Base-by-base conservation (phyloP, 148 eudicot genomes). In the Beta vulgaris region DNA sequence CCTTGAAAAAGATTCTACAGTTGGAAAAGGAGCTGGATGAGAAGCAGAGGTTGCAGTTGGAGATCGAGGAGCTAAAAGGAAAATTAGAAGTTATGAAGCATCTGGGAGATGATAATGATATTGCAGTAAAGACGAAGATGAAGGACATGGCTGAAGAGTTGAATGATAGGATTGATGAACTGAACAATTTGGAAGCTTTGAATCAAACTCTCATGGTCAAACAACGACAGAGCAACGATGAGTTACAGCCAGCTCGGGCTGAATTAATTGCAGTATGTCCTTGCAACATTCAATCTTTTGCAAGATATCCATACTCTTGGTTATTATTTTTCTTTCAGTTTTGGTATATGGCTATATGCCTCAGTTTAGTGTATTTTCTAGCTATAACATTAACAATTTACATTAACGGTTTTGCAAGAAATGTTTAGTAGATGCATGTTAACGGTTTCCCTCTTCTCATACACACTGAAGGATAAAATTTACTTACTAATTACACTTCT, bases 221-320 rank as follows among this genome's bases (percentile, higher is more conserved):
- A 70, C 90, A 92, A 83, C 89, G 90, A 14, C 83, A 83, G 82
- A 90, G 93, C 76, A 95, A 95, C 39, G 91, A 92, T 23, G 97
- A 95, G 81, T 86, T 95, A 60, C 90, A 85, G 71, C 84, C 77
- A 66, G 96, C 93, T 69, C 96, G 93, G 54, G 76, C 82, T 77
- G 79, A 58, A 69, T 78, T 92, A 72, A 87, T 88, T 53, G 72
- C 23, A 68, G 98, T 95, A 90, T 80, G 85, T 53, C 63, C 69
- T 16, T 70, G 5, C 15, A 57, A n/a, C 32, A 12, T 64, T n/a
- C 48, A 68, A 19, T 67, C n/a, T 68, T 37, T 11, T 54, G 54
- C 61, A 54, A 40, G 34, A 40, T 42, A 57, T 31, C 43, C 58
- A n/a, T 49, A 26, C 14, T 23, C 2, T 58, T 44, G 19, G 57